A percentile compares a stretch with the other conserved stretches of the same genome.
Evolutionary conservation across 1,139 yeast genomes (phyloP).

Genomic region (Hemisphaericaspora subhashii): DNA sequence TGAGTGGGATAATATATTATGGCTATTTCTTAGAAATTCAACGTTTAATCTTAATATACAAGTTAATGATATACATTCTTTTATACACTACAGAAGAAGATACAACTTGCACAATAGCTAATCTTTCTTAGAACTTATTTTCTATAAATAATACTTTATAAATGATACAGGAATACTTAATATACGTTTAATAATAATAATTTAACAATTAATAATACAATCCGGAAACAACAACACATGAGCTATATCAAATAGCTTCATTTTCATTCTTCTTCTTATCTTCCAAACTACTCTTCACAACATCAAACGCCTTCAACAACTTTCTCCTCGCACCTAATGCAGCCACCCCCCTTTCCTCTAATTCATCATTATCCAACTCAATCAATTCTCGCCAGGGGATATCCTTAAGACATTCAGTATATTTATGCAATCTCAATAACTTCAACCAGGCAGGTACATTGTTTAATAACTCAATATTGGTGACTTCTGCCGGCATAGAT

Average conservation of each 20-base stretch:
- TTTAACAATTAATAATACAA: background rate
- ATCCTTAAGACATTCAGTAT: slow-evolving; percentile 79
- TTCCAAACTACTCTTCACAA: slow-evolving; percentile 47
- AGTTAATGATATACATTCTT: too few species aligned
- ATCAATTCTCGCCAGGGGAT: slow-evolving; percentile 80
- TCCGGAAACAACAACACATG: too few species aligned
- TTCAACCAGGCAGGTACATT: slow-evolving; percentile 95
- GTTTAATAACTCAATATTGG: slow-evolving; percentile 61
- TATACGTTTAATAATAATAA: background rate
- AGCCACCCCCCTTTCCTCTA: slow-evolving; percentile 79
- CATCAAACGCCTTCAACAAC: slow-evolving; percentile 85
- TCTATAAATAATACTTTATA: background rate
- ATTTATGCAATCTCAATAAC: slow-evolving; percentile 85
- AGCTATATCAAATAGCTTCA: slow-evolving; percentile 7
- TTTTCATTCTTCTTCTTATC: background rate
- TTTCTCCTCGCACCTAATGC: slow-evolving; percentile 96
- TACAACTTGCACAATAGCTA: too few species aligned
- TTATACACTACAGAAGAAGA: too few species aligned
- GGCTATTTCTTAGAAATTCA: too few species aligned
- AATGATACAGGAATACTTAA: slow-evolving; percentile 10
- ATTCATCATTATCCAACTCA: slow-evolving; percentile 62
- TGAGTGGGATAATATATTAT: too few species aligned
- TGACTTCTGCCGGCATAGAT: slow-evolving; percentile 63
- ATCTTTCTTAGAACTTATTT: background rate
- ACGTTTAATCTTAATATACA: too few species aligned